Evolutionary conservation across 2,329 filamentous ascomycete genomes (phyloP).

Genomic region (Monosporascus sp.): DNA sequence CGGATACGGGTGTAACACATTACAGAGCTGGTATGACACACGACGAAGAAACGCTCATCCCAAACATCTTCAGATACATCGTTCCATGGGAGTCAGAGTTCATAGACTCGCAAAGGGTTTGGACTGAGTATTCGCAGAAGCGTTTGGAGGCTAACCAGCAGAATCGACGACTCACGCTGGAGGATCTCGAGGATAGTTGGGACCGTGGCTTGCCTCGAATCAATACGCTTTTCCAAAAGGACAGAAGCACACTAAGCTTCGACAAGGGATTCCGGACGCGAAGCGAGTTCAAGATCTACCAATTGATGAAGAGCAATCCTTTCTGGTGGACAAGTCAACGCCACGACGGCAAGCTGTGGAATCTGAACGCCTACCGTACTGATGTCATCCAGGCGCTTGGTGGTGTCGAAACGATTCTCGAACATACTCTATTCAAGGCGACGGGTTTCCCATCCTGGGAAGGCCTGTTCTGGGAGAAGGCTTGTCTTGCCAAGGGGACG

Average conservation of each 20-base stretch:
- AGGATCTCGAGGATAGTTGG: constrained; percentile 97
- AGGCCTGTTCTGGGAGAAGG: constrained; percentile 78
- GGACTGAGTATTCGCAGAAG: constrained; percentile 99
- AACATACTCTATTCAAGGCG: constrained; percentile 94
- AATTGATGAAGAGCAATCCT: constrained; percentile 97
- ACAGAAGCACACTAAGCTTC: constrained; percentile 92
- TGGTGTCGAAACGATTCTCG: constrained; percentile 95
- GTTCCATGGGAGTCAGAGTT: constrained; percentile 99
- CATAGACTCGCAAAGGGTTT: constrained; percentile 96
- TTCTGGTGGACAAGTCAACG: constrained; percentile 99
- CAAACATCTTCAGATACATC: constrained; percentile 99
- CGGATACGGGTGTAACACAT: constrained; percentile 93
- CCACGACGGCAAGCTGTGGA: constrained; percentile 97
- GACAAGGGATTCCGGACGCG: constrained; percentile 96
- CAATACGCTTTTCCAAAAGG: constrained; percentile 98
- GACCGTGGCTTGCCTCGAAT: constrained; percentile 95
- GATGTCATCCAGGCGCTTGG: constrained; percentile 95
- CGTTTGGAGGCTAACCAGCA: constrained; percentile 95
- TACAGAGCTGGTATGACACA: constrained; percentile 98
- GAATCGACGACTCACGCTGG: constrained; percentile 87
- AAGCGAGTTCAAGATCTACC: constrained; percentile 97
- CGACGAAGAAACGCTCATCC: constrained; percentile 94
- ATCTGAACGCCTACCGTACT: constrained; percentile 89
- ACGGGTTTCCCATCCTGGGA: constrained; percentile 98
- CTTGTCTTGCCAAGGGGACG: constrained; percentile 42